Base-by-base conservation (phyloP, 2,329 filamentous ascomycete genomes). In the Arthrobotrys musiformis region DNA sequence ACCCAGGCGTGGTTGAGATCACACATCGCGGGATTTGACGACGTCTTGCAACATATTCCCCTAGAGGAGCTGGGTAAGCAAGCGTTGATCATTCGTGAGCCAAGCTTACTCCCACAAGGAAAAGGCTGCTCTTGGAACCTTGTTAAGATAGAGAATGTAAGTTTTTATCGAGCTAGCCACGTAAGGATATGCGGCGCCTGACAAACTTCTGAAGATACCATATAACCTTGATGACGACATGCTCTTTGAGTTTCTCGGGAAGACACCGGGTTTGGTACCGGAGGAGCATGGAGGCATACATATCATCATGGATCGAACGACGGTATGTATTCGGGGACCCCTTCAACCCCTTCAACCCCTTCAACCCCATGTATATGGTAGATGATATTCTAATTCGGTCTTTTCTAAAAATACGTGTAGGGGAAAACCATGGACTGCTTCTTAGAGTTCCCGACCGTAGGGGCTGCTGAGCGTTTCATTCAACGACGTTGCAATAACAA, bases 351-450 rank as follows among this genome's bases (percentile, higher is more conserved):
- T 8, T 8, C 2, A 11, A 11, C 2, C 2, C 3, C 4, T 13
- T n/a, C n/a, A n/a, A n/a, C n/a, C n/a, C 44, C 8, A 19, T 26
- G 15, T 26, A 15, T 9, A 15, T 26, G 11, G 11, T 46, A 63
- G 15, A 4, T n/a, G n/a, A 7, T 52, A 37, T 8, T 13, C 17
- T 17, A 28, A 50, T 33, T 37, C 40, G 11, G 24, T 52, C n/a
- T n/a, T 26, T 24, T n/a, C n/a, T n/a, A n/a, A n/a, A 15, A 13
- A 2, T 26, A 67, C 28, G 85, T 86, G 22, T 88, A 87, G 2
- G 86, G 86, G 81, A 90, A 90, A 85, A 90, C 89, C 0, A 86
- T 88, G 82, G 88, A 90, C 76, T 87, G 86, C 2, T 90, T 87
- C 76, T 86, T 89, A 46, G 89, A 90, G 82, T 89, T 90, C 72